Percentiles rank a stretch among this genome's conserved stretches.
phyloP scores from a whole-genome alignment of 257 asterid genomes.

The Solanum acaule region DNA sequence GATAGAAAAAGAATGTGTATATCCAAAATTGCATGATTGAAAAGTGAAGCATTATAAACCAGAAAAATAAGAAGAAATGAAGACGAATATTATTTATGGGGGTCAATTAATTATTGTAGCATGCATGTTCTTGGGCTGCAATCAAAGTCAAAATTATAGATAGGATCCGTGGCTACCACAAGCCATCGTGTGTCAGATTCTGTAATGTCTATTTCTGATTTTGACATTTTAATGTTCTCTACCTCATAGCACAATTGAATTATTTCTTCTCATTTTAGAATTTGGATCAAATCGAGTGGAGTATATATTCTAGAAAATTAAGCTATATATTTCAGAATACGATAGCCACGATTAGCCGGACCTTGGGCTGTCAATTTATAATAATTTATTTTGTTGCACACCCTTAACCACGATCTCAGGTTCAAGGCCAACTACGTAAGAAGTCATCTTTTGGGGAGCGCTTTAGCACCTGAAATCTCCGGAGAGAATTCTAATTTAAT shows the following conservation, averaged over 20 bases:
- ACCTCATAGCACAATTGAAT: background rate
- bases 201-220: conserved; percentile 7
- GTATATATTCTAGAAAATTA: background rate
- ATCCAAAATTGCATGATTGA: background rate
- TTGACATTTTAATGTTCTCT: conserved; percentile 7
- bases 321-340: background rate
- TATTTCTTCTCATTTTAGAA: background rate
- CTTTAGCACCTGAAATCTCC: background rate
- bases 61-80: background rate
- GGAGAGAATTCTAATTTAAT: too few relatives aligned
- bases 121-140: conserved; percentile 29
- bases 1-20: background rate
- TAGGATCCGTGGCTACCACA: conserved; percentile 19
- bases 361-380: background rate
- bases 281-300: background rate
- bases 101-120: conserved; percentile 1
- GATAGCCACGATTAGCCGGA: background rate
- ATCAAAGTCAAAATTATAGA: conserved; percentile 16
- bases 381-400: background rate
- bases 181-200: conserved; percentile 13
- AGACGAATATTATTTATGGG: background rate
- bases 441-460: background rate
- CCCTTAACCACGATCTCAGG: background rate
- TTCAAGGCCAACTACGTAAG: background rate
- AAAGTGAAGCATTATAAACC: background rate